A percentile compares a stretch with the other conserved stretches of the same genome.
Evolutionary conservation across 306 rosid genomes (phyloP).

Genomic region (Prunus mongolica): DNA sequence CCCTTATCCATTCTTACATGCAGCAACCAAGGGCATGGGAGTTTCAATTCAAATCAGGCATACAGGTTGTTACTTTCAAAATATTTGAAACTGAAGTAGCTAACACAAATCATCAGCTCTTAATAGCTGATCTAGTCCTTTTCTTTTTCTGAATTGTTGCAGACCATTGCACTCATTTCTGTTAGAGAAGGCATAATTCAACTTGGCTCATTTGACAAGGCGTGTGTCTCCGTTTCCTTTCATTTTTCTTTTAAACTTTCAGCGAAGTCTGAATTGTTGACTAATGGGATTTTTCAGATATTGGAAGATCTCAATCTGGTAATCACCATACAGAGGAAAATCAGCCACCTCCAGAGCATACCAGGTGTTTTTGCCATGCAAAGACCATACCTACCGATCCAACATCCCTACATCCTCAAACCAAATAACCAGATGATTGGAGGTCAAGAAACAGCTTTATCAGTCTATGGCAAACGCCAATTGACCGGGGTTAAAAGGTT

Average conservation of each 20-base stretch:
- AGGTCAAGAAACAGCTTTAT: constrained; percentile 34
- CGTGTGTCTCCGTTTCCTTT: constrained; percentile 20
- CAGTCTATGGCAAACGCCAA: constrained; percentile 28
- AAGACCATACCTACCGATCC: constrained; percentile 63
- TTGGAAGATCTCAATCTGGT: constrained; percentile 70
- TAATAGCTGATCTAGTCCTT: background rate
- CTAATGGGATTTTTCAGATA: constrained; percentile 38
- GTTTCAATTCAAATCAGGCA: constrained; percentile 78
- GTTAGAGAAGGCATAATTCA: constrained; percentile 90
- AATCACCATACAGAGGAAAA: constrained; percentile 66
- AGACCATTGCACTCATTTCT: constrained; percentile 74
- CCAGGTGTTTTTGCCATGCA: constrained; percentile 73
- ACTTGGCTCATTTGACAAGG: constrained; percentile 81
- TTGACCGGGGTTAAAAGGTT: constrained; percentile 39
- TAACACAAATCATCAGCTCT: background rate
- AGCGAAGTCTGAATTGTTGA: background rate
- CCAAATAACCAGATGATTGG: constrained; percentile 45
- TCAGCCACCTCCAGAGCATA: constrained; percentile 74
- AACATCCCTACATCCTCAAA: constrained; percentile 54
- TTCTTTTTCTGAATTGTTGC: constrained; percentile 8
- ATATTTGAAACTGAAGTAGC: background rate
- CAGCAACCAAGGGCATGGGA: constrained; percentile 94
- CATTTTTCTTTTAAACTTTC: background rate
- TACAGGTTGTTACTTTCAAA: constrained; percentile 56
- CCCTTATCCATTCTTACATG: background rate